Conservation (phyloP, 495 filamentous ascomycete genomes). For the Penicillium malachiteum region DNA sequence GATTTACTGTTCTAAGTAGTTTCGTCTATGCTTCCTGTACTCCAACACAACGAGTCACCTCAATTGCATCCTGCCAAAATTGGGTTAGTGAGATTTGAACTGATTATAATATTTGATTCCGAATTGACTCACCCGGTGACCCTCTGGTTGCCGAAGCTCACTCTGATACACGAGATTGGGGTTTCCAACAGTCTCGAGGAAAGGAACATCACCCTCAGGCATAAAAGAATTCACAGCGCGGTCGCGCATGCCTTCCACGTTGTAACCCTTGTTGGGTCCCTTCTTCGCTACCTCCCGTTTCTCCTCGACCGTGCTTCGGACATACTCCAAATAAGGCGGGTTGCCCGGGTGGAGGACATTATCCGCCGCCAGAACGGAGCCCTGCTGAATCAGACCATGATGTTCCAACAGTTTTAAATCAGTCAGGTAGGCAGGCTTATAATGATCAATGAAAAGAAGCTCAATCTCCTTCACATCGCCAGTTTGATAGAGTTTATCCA, state of each 20-base stretch:
- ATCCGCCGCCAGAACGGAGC: slow-evolving; percentile 66
- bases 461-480: slow-evolving; percentile 59
- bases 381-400: slow-evolving; percentile 57
- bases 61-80: slow-evolving; percentile 62
- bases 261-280: slow-evolving; percentile 28
- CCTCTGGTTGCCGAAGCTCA: slow-evolving; percentile 59
- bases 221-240: slow-evolving; percentile 30
- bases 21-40: slow-evolving; percentile 28
- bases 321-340: slow-evolving; percentile 62
- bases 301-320: slow-evolving; percentile 35
- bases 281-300: slow-evolving; percentile 35
- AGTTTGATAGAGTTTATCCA: slow-evolving; percentile 52
- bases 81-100: neutral
- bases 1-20: neutral
- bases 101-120: too few species aligned
- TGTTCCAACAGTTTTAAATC: slow-evolving; percentile 75
- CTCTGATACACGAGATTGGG: slow-evolving; percentile 71
- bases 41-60: slow-evolving; percentile 65
- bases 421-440: slow-evolving; percentile 66
- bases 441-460: slow-evolving; percentile 73
- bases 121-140: slow-evolving; percentile 26
- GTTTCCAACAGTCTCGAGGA: slow-evolving; percentile 56
- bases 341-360: slow-evolving; percentile 75
- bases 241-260: slow-evolving; percentile 30
- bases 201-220: slow-evolving; percentile 40